Evolutionary conservation across 768 basidiomycete genomes (phyloP).

Genomic region (Rhodotorula taiwanensis): DNA sequence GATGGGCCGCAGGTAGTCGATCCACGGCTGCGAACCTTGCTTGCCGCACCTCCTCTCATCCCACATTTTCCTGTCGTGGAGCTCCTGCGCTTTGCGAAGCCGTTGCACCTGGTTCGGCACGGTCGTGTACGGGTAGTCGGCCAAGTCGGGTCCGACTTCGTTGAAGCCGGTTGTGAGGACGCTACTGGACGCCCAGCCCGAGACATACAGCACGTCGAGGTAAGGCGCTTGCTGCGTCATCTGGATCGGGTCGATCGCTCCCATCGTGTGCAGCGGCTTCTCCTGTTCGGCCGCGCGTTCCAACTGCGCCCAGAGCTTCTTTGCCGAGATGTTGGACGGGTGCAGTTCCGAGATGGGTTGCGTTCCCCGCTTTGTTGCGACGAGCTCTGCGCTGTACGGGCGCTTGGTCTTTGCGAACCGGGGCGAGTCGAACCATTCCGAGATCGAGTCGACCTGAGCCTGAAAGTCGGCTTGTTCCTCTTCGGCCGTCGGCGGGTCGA

Average conservation of each 20-base stretch:
- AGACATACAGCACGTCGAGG: constrained; percentile 83
- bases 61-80: constrained; percentile 88
- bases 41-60: constrained; percentile 69
- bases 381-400: constrained; percentile 69
- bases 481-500: constrained; percentile 35
- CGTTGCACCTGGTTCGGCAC: constrained; percentile 93
- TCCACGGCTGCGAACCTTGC: constrained; percentile 63
- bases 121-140: constrained; percentile 89
- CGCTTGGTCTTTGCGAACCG: constrained; percentile 68
- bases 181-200: constrained; percentile 79
- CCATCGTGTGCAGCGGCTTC: constrained; percentile 79
- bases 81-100: constrained; percentile 80
- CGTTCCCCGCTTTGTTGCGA: constrained; percentile 83
- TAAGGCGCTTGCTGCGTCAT: constrained; percentile 89
- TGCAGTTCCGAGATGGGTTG: constrained; percentile 65
- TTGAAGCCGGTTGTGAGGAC: constrained; percentile 82
- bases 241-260: constrained; percentile 85
- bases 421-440: constrained; percentile 65
- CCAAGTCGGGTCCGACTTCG: constrained; percentile 85
- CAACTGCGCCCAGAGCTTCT: constrained; percentile 72
- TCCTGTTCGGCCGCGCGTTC: constrained; percentile 57
- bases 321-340: constrained; percentile 68
- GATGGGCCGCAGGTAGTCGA: constrained; percentile 85
- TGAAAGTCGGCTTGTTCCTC: constrained; percentile 38
- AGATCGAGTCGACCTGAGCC: constrained; percentile 50